Base-by-base conservation (phyloP, 2,329 filamentous ascomycete genomes). In the Colletotrichum liriopes region DNA sequence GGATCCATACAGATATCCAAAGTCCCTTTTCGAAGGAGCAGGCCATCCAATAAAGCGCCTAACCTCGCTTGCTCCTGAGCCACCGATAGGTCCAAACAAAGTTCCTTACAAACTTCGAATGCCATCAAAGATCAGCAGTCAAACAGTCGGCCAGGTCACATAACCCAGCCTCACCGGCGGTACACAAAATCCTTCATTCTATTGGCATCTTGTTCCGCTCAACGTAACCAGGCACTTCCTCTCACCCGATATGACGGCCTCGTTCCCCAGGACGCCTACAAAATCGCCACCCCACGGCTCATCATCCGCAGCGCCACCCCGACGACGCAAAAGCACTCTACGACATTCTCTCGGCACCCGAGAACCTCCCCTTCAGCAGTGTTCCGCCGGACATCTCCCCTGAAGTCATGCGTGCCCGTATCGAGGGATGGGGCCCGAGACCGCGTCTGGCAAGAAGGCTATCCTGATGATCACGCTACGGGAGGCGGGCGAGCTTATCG, bases 221-320 rank as follows among this genome's bases (percentile, higher is more conserved):
- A 45, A 45, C 20, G 2, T 16, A 8, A 8, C 5, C 8, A 37
- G 8, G 35, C 35, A 37, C 35, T 37, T 37, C 35, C 43, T 45
- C 43, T 7, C 18, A 8, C 0, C 7, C 20, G 43, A 11, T 8
- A 74, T 72, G 71, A 45, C 65, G 2, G 49, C 60, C 8, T 58
- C 55, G 12, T 73, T 73, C 35, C 71, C n/a, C 67, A 70, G 58
- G 43, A 61, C 23, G 65, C 55, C 14, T 67, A 73, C 39, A 49
- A 54, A 20, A 85, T 68, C 82, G 84, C 41, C 81, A 88, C 54
- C 82, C 86, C 20, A 80, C 79, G 35, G 35, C 35, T 37, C 35
- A 11, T 81, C 32, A 81, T 85, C 67, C 82, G 84, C 72, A 77
- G 77, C 23, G 82, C 80, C 1, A 76, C 78, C 35, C 43, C 11